These are phyloP conservation scores for Cladophialophora chaetospira DNA, from an alignment of 2,329 filamentous ascomycete species.

Conservation along the genomic window DNA sequence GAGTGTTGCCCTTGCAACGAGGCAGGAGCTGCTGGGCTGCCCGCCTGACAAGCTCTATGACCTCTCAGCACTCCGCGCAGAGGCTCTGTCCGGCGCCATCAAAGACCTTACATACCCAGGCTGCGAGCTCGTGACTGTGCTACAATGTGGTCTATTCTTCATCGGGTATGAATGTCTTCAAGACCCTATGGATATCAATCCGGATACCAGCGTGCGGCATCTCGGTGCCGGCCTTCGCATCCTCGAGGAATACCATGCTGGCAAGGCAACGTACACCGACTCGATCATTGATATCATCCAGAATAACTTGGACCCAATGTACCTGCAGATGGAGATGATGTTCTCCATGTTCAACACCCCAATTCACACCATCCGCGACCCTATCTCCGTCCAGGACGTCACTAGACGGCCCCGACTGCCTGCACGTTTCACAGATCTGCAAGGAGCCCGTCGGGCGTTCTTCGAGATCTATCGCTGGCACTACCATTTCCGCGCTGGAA, in stretches of 20 bases:
- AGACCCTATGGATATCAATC: conserved; percentile 1
- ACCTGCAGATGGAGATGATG: conserved; percentile 10
- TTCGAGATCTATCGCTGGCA: background rate
- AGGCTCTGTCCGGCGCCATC: background rate
- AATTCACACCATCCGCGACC: background rate
- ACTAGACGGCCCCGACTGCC: background rate
- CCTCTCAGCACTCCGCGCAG: background rate
- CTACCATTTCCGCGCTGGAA: background rate
- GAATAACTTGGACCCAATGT: conserved; percentile 8
- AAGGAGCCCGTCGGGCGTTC: background rate
- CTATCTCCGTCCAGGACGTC: background rate
- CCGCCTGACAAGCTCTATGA: background rate
- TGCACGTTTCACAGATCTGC: background rate
- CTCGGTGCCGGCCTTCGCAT: conserved; percentile 6
- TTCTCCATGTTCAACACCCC: background rate
- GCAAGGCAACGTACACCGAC: background rate
- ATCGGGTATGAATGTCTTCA: conserved; percentile 4
- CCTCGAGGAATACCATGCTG: background rate
- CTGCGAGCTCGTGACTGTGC: background rate
- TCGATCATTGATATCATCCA: background rate
- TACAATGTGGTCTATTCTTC: background rate
- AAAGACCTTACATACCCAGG: background rate
- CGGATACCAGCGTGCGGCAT: background rate
- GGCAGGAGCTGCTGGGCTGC: conserved; percentile 3
- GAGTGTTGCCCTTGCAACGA: conserved; percentile 2